Evolutionary conservation across 2,329 filamentous ascomycete genomes (phyloP), one percentile per base, ranked within the genome.

Genomic region (Cladosporium sp.): DNA sequence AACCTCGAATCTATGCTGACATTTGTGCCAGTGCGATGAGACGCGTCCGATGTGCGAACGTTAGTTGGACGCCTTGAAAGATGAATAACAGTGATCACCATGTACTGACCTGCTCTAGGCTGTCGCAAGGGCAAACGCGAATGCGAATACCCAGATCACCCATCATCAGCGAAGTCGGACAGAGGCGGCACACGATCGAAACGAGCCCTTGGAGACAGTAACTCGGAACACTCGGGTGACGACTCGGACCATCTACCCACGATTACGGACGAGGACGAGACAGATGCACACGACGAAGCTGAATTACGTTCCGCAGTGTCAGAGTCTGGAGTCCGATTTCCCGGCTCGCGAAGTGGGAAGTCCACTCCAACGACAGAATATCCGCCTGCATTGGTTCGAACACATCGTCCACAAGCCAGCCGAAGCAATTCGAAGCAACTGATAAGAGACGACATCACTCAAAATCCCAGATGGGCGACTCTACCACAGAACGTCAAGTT

Each of bases 121-220:
- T 99, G 95, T 78, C 90, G 88, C 71, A 99, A 98, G 79, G 95
- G 94, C 58, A 91, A 89, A 71, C 87, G 95, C 79, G 92, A 96
- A 69, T 99, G 95, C 76, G 84, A 91, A 66, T 99, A 97, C 76
- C 94, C 95, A 2, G 92, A 94, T 57, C 82, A 88, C 32, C 81
- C 89, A 53, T 76, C 81, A 28, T 80, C 86, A 56, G 76, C 81
- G 49, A 79, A 82, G 59, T 75, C 81, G 48, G 83, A 82, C 67
- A 66, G 79, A 63, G 80, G 78, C 68, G 78, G 76, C 43, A 74
- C 77, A 68, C 86, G 83, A 69, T 72, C 77, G 28, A 81, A 80
- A 56, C 75, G 78, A 51, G 78, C 78, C 21, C 78, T 77, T 21
- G 78, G 75, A 23, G 82, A 82, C 14, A 82, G 79, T 69, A 81